Base-by-base conservation (phyloP, 1,139 yeast genomes). In the Saccharomycopsis phalli region DNA sequence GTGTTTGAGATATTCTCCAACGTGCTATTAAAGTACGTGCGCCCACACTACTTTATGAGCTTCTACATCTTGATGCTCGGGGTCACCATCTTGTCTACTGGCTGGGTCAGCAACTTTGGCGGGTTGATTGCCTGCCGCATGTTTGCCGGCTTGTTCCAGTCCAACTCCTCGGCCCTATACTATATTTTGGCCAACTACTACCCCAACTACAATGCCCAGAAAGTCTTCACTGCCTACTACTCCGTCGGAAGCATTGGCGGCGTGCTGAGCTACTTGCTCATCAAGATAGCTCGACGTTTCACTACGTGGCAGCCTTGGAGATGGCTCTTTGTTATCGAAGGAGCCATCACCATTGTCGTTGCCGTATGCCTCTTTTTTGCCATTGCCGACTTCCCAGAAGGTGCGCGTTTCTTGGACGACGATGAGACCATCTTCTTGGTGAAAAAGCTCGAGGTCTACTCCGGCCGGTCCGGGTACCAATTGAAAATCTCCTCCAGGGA, bases 241-340 rank as follows among this genome's bases (percentile, higher is more conserved):
- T 38, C 45, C 4, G 34, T 41, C 19, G 47, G 45, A 4, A 19
- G 36, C 13, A n/a, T 41, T 11, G 47, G 47, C 4, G 45, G 45
- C n/a, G 21, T 41, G n/a, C 13, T 44, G 4, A 31, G 36, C 25
- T 37, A 41, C 23, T 17, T 34, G 17, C 20, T 44, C n/a, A 21
- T 31, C 13, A 38, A 42, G 25, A 33, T 32, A 4, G 40, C 22
- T 11, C 20, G 20, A 3, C 29, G 33, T 5, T 29, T 42, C 14
- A 28, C 27, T 14, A 55, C 53, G 21, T 59, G 66, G 11, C 46
- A 51, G 36, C 53, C 50, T 10, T 81, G 88, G 88, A 67, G 75
- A 57, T 80, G 84, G 81, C 65, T 81, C 45, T 81, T 75, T 56
- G 69, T 80, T 47, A 69, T 81, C 48, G 88, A 81, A 54, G 91